A percentile compares a stretch with the other conserved stretches of the same genome.
phyloP scores from a whole-genome alignment of 2,329 filamentous ascomycete genomes.

The Aureobasidium sp. region DNA sequence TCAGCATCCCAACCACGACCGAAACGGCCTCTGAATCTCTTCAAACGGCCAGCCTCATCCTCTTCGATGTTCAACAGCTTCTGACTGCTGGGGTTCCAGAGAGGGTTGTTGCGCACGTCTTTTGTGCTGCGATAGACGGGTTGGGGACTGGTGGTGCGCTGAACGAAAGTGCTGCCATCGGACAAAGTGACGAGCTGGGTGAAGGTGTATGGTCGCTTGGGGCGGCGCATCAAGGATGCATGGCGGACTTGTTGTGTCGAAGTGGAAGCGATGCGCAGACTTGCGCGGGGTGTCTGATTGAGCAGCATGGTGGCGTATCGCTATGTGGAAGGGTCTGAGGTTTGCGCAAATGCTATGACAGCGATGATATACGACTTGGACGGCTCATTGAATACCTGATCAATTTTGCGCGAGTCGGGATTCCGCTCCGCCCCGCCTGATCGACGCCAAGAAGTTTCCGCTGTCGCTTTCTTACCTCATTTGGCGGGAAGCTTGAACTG shows the following conservation, averaged over 20 bases:
- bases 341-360: neutral
- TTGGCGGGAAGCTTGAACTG: neutral
- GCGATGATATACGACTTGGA: neutral
- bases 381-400: neutral
- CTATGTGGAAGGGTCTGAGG: neutral
- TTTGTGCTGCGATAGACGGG: conserved; percentile 60
- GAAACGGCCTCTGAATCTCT: conserved; percentile 77
- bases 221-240: conserved; percentile 77
- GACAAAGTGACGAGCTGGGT: conserved; percentile 92
- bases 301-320: conserved; percentile 7
- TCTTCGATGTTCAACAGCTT: conserved; percentile 83
- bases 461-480: neutral
- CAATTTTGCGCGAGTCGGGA: conserved; percentile 7
- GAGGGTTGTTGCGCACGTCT: conserved; percentile 78
- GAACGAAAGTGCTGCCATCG: conserved; percentile 78
- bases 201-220: conserved; percentile 91
- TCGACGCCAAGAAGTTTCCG: neutral
- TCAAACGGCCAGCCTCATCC: conserved; percentile 86
- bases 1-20: conserved; percentile 73
- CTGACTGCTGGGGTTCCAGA: conserved; percentile 84
- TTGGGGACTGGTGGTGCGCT: conserved; percentile 67
- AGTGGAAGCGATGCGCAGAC: conserved; percentile 14
- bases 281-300: conserved; percentile 6
- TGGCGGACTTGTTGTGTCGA: conserved; percentile 56
- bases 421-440: neutral